These are phyloP conservation scores for Penicillium sp. DNA, from an alignment of 2,329 filamentous ascomycete genomes.

Conservation along the genomic window DNA sequence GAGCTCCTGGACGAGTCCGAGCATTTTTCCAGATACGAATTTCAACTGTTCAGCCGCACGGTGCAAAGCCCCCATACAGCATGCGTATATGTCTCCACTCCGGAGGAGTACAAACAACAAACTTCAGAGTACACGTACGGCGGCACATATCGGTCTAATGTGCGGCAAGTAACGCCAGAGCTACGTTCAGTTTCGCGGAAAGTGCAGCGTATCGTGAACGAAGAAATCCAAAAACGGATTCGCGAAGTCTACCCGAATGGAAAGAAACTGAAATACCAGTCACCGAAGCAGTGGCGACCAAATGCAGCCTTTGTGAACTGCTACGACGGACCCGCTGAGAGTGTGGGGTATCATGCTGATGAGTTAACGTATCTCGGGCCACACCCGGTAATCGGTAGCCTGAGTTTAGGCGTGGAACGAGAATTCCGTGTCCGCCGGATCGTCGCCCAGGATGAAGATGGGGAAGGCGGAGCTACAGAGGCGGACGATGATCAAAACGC, in stretches of 20 bases:
- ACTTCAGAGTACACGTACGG: constrained; percentile 85
- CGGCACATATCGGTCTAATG: constrained; percentile 70
- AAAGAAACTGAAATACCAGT: constrained; percentile 75
- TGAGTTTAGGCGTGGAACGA: constrained; percentile 87
- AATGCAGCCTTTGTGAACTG: constrained; percentile 96
- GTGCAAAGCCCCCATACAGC: constrained; percentile 83
- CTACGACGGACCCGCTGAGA: constrained; percentile 78
- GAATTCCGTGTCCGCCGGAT: constrained; percentile 86
- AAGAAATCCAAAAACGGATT: constrained; percentile 72
- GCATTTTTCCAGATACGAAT: constrained; percentile 69
- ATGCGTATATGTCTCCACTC: constrained; percentile 76
- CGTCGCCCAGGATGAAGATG: constrained; percentile 56
- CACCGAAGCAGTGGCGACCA: constrained; percentile 69
- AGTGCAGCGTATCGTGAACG: constrained; percentile 75
- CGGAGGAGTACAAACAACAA: constrained; percentile 67
- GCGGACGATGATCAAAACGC: constrained; percentile 40
- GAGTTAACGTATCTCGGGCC: constrained; percentile 92
- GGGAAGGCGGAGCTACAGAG: constrained; percentile 28
- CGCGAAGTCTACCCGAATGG: constrained; percentile 64
- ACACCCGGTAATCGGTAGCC: constrained; percentile 79
- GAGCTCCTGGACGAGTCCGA: constrained; percentile 74
- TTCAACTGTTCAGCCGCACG: constrained; percentile 84
- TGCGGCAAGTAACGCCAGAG: constrained; percentile 72
- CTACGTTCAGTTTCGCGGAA: constrained; percentile 67
- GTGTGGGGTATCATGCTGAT: constrained; percentile 89